Evolutionary conservation across 2,329 filamentous ascomycete genomes (phyloP).

Genomic region (Calonectria montana): DNA sequence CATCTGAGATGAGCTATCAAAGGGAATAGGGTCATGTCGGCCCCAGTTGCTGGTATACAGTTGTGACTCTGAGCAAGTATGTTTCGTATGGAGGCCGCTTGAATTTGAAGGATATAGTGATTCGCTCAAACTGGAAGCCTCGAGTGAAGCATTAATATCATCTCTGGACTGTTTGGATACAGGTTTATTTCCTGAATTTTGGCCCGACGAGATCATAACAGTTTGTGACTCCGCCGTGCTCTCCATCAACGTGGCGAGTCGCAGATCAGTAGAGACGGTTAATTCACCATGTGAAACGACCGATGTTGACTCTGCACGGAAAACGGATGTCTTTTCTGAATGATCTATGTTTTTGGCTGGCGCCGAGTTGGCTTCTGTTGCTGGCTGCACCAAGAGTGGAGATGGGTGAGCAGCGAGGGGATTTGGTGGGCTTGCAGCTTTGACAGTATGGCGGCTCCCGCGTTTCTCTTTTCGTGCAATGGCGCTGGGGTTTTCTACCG

Average conservation of each 20-base stretch:
- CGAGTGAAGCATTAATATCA: neutral
- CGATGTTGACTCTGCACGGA: neutral
- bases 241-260: neutral
- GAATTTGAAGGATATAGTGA: neutral
- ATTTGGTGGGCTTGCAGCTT: neutral
- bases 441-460: neutral
- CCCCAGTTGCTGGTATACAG: slow-evolving; percentile 8
- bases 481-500: neutral
- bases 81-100: neutral
- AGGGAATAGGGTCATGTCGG: slow-evolving; percentile 6
- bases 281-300: no score
- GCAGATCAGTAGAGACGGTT: neutral
- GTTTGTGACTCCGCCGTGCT: neutral
- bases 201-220: neutral
- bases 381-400: neutral
- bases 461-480: neutral
- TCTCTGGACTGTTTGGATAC: neutral
- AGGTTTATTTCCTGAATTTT: neutral
- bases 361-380: neutral
- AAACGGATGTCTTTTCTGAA: neutral
- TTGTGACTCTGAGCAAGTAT: neutral
- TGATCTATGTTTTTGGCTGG: neutral
- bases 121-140: neutral
- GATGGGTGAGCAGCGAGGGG: neutral
- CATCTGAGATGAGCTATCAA: neutral